A percentile compares a stretch with the other conserved stretches of the same genome.
Conservation (phyloP, 257 asterid genomes). For the Solanum chiquidenum region DNA sequence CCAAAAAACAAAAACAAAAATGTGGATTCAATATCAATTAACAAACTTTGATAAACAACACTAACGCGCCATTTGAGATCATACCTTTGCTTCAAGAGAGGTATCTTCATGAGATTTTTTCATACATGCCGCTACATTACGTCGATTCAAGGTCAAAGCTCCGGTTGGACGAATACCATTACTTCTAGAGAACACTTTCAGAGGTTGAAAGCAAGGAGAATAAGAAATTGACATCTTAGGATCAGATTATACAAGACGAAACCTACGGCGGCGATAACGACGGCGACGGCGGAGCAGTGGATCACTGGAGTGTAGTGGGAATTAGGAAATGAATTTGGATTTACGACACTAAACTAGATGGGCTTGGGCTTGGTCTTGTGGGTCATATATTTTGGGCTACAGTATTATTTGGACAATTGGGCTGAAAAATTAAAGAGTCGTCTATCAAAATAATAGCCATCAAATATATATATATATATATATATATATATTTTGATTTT, state of each 20-base stretch:
- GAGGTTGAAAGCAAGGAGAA: slow-evolving; percentile 27
- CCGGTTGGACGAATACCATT: slow-evolving; percentile 4
- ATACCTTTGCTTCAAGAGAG: slow-evolving; percentile 38
- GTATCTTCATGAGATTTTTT: slow-evolving; percentile 14
- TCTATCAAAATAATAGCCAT: background rate
- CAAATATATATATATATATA: background rate
- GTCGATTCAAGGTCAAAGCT: slow-evolving; percentile 2
- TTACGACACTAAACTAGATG: background rate
- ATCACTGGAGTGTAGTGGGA: background rate
- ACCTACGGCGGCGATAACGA: background rate
- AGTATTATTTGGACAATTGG: background rate
- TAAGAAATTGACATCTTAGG: slow-evolving; percentile 35
- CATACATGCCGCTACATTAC: slow-evolving; percentile 24
- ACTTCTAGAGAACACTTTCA: slow-evolving; percentile 12
- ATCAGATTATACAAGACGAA: background rate
- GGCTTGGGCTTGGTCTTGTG: background rate
- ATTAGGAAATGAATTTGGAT: background rate
- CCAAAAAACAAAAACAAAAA: too few relatives aligned
- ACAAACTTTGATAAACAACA: background rate
- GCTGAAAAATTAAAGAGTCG: background rate
- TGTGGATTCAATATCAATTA: background rate
- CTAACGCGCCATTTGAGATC: background rate
- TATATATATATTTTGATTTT: too few relatives aligned
- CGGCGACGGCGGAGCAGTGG: background rate
- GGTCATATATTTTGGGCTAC: background rate